Percentiles rank a stretch among this genome's conserved stretches.
Evolutionary conservation across 352 stramenopile genomes (phyloP).

Genomic region (Pythium apleroticum): DNA sequence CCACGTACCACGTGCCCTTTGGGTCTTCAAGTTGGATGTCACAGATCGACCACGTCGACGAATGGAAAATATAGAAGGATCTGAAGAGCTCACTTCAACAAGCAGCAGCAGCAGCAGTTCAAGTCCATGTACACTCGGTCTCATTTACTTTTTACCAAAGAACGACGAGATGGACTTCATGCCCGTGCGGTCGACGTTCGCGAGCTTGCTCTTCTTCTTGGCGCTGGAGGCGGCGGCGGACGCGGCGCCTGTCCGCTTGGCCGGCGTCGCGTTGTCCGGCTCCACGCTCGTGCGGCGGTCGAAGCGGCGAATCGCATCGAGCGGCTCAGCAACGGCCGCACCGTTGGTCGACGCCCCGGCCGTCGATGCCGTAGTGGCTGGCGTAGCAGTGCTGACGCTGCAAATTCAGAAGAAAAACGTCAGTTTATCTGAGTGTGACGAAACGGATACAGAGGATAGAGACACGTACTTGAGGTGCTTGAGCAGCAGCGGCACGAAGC

Average conservation of each 20-base stretch:
- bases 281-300: conserved; percentile 33
- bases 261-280: conserved; percentile 16
- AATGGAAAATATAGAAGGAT: background rate
- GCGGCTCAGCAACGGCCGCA: background rate
- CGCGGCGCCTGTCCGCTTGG: conserved; percentile 42
- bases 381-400: conserved; percentile 6
- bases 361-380: background rate
- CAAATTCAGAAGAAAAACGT: background rate
- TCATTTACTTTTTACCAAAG: conserved; percentile 64
- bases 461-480: conserved; percentile 56
- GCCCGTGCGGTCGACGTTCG: conserved; percentile 65
- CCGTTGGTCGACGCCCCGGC: background rate
- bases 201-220: conserved; percentile 87
- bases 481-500: conserved; percentile 46
- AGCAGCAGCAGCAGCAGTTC: background rate
- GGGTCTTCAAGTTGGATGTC: conserved; percentile 5
- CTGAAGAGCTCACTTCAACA: background rate
- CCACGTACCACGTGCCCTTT: background rate
- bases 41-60: conserved; percentile 12
- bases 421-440: background rate
- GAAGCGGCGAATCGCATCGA: conserved; percentile 31
- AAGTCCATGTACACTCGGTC: background rate
- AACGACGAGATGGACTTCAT: conserved; percentile 88
- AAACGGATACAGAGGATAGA: background rate
- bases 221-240: conserved; percentile 17